phyloP scores from a whole-genome alignment of 2,329 filamentous ascomycete genomes.

The Pseudogymnoascus sp. region DNA sequence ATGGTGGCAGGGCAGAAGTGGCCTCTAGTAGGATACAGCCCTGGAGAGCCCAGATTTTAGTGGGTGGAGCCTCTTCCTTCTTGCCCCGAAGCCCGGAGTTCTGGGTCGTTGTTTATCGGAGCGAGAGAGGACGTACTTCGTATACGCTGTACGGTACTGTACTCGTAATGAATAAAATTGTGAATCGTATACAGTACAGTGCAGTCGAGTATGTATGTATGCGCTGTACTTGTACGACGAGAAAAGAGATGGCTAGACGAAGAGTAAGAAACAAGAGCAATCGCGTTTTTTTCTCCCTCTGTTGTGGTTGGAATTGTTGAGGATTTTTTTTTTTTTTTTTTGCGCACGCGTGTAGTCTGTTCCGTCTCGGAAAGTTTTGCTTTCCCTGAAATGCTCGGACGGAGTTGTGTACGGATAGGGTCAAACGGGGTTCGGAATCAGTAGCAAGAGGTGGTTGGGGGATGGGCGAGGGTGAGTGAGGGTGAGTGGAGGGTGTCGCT shows the following conservation, averaged over 20 bases:
- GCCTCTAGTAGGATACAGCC: background rate
- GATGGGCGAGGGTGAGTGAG: background rate
- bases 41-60: background rate
- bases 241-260: background rate
- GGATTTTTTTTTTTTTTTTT: background rate
- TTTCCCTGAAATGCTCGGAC: background rate
- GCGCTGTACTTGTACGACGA: background rate
- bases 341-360: background rate
- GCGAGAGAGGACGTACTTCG: background rate
- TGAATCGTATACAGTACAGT: background rate
- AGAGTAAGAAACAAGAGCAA: background rate
- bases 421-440: background rate
- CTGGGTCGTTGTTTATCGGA: background rate
- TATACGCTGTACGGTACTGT: background rate
- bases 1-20: no score
- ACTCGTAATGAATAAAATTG: background rate
- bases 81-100: background rate
- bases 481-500: background rate
- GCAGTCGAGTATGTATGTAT: background rate
- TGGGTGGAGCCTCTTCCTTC: background rate
- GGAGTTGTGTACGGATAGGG: background rate
- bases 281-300: background rate
- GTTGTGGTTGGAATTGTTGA: background rate
- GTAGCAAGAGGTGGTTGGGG: background rate
- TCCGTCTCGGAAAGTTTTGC: background rate